phyloP scores from a whole-genome alignment of 805 yeast genomes.

The Maudiozyma bulderi region DNA sequence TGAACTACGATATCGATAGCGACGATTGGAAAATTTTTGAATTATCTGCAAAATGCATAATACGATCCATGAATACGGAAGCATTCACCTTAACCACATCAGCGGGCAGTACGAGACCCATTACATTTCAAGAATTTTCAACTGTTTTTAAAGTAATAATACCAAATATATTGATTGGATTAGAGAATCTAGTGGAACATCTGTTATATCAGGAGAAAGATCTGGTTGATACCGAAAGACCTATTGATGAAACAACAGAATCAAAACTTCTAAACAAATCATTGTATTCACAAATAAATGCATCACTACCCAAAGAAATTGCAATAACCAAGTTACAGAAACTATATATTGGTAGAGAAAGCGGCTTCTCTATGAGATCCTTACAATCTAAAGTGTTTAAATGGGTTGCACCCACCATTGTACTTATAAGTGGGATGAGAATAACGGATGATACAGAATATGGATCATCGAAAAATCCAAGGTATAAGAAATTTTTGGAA shows the following conservation, averaged over 20 bases:
- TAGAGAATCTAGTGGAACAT: conserved; percentile 36
- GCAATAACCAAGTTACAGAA: conserved; percentile 28
- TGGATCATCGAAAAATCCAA: conserved; percentile 18
- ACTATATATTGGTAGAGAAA: conserved; percentile 58
- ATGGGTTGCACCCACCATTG: conserved; percentile 81
- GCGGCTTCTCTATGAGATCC: conserved; percentile 81
- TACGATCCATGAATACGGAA: conserved; percentile 1
- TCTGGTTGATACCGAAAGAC: conserved; percentile 8
- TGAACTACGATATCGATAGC: conserved; percentile 19
- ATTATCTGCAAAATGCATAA: conserved; percentile 34
- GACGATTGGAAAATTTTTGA: conserved; percentile 36
- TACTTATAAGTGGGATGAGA: conserved; percentile 58
- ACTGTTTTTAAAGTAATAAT: conserved; percentile 26
- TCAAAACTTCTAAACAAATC: conserved; percentile 24
- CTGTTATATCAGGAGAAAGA: conserved; percentile 30
- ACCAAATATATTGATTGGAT: conserved; percentile 38
- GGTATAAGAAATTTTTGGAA: conserved; percentile 43
- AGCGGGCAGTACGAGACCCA: neutral
- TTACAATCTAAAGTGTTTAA: conserved; percentile 76
- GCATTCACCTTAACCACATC: neutral
- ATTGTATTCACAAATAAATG: conserved; percentile 34
- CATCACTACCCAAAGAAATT: conserved; percentile 28
- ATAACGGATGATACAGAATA: conserved; percentile 26
- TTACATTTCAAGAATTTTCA: conserved; percentile 30
- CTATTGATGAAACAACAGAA: conserved; percentile 1